A percentile compares a stretch with the other conserved stretches of the same genome.
phyloP scores from a whole-genome alignment of 768 basidiomycete genomes.

The Leccinum disarticulatum region DNA sequence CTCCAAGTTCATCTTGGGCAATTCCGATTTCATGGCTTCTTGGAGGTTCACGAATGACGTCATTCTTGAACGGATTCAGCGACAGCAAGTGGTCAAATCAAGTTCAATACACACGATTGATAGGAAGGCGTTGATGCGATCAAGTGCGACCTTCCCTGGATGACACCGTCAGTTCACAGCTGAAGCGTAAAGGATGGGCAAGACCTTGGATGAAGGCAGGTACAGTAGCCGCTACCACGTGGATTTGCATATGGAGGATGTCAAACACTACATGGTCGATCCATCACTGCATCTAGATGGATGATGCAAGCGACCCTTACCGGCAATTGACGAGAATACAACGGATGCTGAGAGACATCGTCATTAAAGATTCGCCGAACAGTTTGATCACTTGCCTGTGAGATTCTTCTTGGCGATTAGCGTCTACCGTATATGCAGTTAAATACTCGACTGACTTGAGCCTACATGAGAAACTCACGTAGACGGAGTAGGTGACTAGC shows the following conservation, averaged over 20 bases:
- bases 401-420: conserved; percentile 5
- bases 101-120: background rate
- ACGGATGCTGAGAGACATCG: conserved; percentile 5
- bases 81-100: background rate
- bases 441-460: background rate
- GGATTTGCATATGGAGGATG: conserved; percentile 1
- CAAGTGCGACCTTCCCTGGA: conserved; percentile 17
- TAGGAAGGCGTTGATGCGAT: conserved; percentile 11
- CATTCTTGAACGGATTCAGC: conserved; percentile 2
- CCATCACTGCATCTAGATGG: background rate
- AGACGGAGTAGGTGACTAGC: conserved; percentile 61
- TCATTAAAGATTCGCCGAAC: background rate
- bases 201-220: conserved; percentile 9
- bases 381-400: conserved; percentile 5
- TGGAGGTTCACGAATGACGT: background rate
- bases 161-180: conserved; percentile 1
- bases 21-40: background rate
- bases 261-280: conserved; percentile 2
- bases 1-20: background rate
- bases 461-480: conserved; percentile 38
- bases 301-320: background rate
- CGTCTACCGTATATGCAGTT: background rate
- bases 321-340: conserved; percentile 10
- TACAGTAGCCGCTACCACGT: background rate
- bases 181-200: conserved; percentile 26